Evolutionary conservation across 2,329 filamentous ascomycete genomes (phyloP), one percentile per base, ranked within the genome.

Genomic region (Blumeriella jaapii): DNA sequence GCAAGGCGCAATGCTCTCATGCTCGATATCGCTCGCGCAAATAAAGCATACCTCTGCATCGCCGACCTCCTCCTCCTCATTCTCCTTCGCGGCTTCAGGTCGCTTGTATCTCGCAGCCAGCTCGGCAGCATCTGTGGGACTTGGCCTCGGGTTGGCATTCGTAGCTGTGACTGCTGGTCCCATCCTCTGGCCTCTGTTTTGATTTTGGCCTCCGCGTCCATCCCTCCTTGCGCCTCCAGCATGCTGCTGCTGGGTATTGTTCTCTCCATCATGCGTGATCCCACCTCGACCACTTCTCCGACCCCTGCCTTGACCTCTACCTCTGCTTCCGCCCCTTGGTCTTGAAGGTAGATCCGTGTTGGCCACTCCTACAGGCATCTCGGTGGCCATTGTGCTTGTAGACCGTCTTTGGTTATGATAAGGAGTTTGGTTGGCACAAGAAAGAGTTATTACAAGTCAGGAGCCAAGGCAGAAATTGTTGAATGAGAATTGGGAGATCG

Each of bases 1-100:
- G 62, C 91, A 98, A 13, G 91, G 89, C 19, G 87, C 78, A 46
- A 98, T 76, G 7, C 87, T 82, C 50, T 84, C 78, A 63, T 96
- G 86, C 31, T 82, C 75, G 30, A 98, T 79, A 2, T 79, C 74
- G 46, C 87, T 94, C 38, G 91, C 89, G 61, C 91, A 98, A 54
- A 98, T 98, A 61, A 96, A 96, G 71, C 91, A 98, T 42, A 95
- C 72, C 44, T 95, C 86, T 16, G 69, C 78, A 37, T 86, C 81
- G 3, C 8, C 25, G 13, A 24, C 31, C 40, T 44, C 54, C 29
- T 20, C 48, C 29, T 23, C 45, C 29, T 29, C 41, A 38, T 19
- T 39, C 23, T 23, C 24, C 37, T 15, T 22, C 22, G 11, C 29
- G 11, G 27, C 36, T 28, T 20, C 39, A n/a, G 19, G 39, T 38